A percentile compares a stretch with the other conserved stretches of the same genome.
phyloP scores from a whole-genome alignment of 192 early-diverging fungal genomes.

The Neocallimastix lanati region DNA sequence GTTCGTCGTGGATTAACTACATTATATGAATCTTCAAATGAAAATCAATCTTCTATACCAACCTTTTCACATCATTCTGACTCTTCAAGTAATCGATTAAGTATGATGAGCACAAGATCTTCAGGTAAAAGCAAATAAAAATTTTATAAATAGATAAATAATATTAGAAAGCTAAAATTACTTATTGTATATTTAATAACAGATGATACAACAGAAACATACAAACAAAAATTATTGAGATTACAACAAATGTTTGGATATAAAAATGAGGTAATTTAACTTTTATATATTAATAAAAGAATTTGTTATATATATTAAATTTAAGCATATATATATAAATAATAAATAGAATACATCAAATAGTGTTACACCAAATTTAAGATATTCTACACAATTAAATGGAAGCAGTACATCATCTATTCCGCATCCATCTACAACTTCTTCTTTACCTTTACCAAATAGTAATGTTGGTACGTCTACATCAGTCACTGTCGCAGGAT shows the following conservation, averaged over 20 bases:
- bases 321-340: too few relatives aligned
- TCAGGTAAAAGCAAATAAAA: neutral
- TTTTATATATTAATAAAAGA: too few relatives aligned
- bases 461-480: neutral
- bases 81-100: neutral
- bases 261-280: neutral
- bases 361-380: neutral
- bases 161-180: too few relatives aligned
- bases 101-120: neutral
- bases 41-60: neutral
- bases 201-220: conserved; percentile 16
- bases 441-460: neutral
- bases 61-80: neutral
- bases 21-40: neutral
- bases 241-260: conserved; percentile 24
- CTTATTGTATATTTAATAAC: conserved; percentile 3
- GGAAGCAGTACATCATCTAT: neutral
- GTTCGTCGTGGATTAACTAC: conserved; percentile 4
- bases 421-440: neutral
- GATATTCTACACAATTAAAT: neutral
- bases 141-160: neutral
- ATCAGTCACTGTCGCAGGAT: conserved; percentile 24
- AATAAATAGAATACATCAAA: neutral
- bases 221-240: conserved; percentile 31
- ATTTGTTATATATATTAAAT: too few relatives aligned